Evolutionary conservation across 768 basidiomycete species (phyloP), one percentile per base, ranked within the genome.

Genomic region (Lentinula guzmanii): DNA sequence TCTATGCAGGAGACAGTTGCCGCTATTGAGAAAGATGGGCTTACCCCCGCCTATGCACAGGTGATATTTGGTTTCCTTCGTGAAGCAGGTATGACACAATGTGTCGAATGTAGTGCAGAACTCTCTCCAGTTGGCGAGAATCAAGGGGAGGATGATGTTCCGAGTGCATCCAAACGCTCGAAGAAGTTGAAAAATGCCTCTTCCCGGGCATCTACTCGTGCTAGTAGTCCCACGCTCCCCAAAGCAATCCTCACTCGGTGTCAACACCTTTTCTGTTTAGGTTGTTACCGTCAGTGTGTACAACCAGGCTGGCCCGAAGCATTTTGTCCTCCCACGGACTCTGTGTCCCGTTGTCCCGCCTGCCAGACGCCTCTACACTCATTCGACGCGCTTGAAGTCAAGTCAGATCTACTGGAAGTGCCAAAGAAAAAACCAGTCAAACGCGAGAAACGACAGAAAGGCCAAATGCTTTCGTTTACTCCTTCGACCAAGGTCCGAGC

Each of bases 401-500:
- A 82, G 58, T 76, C 86, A 2, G 89, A 91, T 46, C 67, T 75
- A 5, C 67, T 75, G n/a, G 78, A 80, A 54, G 42, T 73, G 15
- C 65, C 73, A 60, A 91, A 89, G 76, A 90, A 84, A 77, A 90
- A 86, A 71, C 46, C 77, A 1, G 74, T 72, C 52, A 90, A 84
- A 71, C 83, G 83, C 53, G 89, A 90, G 74, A 90, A 86, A 73
- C 77, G 83, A 55, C 74, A 76, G 66, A 88, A 86, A 70, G 83
- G 85, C 46, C 66, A 70, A 10, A 67, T 72, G 31, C 61, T 79
- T 41, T 85, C 87, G 64, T 87, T 86, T 68, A 83, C 82, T 58
- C 83, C 89, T 4, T 95, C 93, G 15, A 95, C 95, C 28, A 98
- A 98, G 76, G 86, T 97, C 76, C 86, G 87, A 62, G 86, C 89